A percentile compares a stretch with the other conserved stretches of the same genome.
Conservation (phyloP, 2,329 filamentous ascomycete species). For the Alternaria arborescens region DNA sequence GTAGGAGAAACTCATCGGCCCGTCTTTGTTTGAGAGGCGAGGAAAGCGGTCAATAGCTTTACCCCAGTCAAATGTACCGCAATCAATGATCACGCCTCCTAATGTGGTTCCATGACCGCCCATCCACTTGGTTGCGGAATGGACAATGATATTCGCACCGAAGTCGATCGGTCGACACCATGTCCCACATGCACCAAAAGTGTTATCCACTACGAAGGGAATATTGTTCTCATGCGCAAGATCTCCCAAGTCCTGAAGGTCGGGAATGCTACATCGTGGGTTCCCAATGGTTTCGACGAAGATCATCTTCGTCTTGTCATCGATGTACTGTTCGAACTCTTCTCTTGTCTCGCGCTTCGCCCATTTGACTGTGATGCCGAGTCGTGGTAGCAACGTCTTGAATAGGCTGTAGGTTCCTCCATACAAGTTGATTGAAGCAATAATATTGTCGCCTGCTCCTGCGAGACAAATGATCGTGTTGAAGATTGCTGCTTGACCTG, state of each 20-base stretch:
- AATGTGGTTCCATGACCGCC: constrained; percentile 42
- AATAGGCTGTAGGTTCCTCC: constrained; percentile 50
- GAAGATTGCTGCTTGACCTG: constrained; percentile 49
- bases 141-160: constrained; percentile 39
- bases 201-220: constrained; percentile 38
- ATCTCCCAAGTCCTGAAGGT: constrained; percentile 28
- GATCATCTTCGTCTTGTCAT: constrained; percentile 31
- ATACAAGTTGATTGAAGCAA: constrained; percentile 51
- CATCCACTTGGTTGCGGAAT: constrained; percentile 43
- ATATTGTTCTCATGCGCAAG: constrained; percentile 30
- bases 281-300: constrained; percentile 39
- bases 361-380: constrained; percentile 44
- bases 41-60: constrained; percentile 30
- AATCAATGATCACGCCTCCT: constrained; percentile 40
- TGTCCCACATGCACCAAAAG: constrained; percentile 38
- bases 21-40: constrained; percentile 17
- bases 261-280: constrained; percentile 32
- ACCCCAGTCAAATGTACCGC: constrained; percentile 38
- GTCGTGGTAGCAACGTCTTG: background rate
- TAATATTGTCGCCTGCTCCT: constrained; percentile 50
- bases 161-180: constrained; percentile 28
- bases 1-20: background rate
- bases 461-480: constrained; percentile 51
- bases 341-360: constrained; percentile 40
- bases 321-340: constrained; percentile 24